Conservation (phyloP, 306 rosid genomes). For the Prinsepia uniflora region DNA sequence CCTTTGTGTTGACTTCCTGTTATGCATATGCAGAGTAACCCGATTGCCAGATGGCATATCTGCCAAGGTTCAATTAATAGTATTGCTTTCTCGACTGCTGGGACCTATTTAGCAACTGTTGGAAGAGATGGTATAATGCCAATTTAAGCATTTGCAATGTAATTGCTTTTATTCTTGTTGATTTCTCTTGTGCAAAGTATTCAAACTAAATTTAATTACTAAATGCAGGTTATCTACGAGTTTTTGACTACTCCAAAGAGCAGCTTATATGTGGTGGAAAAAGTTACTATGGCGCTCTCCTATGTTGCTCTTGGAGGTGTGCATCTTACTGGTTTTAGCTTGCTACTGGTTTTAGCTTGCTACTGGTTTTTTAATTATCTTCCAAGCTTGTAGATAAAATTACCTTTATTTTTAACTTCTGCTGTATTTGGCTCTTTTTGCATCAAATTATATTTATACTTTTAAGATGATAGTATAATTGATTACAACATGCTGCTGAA, state of each 20-base stretch:
- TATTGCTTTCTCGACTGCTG: conserved; percentile 81
- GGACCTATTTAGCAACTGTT: conserved; percentile 72
- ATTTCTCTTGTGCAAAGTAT: conserved; percentile 3
- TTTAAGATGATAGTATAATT: conserved; percentile 16
- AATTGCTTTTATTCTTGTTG: neutral
- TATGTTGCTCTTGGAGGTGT: conserved; percentile 98
- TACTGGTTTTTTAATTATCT: conserved; percentile 9
- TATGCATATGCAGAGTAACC: conserved; percentile 68
- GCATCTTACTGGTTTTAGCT: conserved; percentile 23
- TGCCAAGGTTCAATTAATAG: conserved; percentile 85
- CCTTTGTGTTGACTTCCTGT: conserved; percentile 10
- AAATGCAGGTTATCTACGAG: conserved; percentile 80
- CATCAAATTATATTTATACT: neutral
- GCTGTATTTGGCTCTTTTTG: neutral
- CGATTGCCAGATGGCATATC: conserved; percentile 94
- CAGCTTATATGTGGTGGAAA: conserved; percentile 92
- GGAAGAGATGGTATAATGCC: conserved; percentile 85
- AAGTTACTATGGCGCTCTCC: conserved; percentile 95
- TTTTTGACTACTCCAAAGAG: conserved; percentile 83
- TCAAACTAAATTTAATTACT: conserved; percentile 27
- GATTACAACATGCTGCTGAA: conserved; percentile 14
- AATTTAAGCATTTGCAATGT: conserved; percentile 14
- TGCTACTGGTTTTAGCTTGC: conserved; percentile 7
- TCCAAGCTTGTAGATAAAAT: conserved; percentile 14
- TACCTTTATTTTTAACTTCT: neutral